These are phyloP conservation scores for Saccharomyces paradoxus DNA, from an alignment of 805 yeast species.

Conservation along the genomic window DNA sequence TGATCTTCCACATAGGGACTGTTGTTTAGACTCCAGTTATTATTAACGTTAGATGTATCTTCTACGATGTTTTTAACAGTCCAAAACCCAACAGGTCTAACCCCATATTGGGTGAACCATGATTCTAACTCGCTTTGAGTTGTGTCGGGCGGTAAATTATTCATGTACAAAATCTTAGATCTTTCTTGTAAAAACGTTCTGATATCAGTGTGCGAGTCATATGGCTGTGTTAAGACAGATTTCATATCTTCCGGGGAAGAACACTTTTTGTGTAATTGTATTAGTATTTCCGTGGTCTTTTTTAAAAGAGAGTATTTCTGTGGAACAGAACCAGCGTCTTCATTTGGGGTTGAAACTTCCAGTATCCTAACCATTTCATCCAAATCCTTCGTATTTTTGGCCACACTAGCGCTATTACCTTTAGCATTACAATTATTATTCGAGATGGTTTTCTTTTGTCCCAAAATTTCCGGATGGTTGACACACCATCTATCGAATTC, in stretches of 20 bases:
- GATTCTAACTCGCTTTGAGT: slow-evolving; percentile 85
- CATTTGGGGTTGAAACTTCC: slow-evolving; percentile 22
- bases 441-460: slow-evolving; percentile 7
- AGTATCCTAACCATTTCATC: slow-evolving; percentile 33
- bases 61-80: slow-evolving; percentile 53
- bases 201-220: slow-evolving; percentile 69
- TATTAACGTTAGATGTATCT: slow-evolving; percentile 19
- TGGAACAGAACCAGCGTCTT: neutral
- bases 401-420: neutral
- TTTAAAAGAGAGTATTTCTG: neutral
- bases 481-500: slow-evolving; percentile 70
- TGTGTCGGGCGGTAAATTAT: slow-evolving; percentile 77
- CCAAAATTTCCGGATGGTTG: slow-evolving; percentile 39
- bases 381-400: slow-evolving; percentile 11
- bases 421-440: neutral
- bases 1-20: slow-evolving; percentile 36
- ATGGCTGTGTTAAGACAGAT: slow-evolving; percentile 59
- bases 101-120: slow-evolving; percentile 85
- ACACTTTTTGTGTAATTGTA: slow-evolving; percentile 26
- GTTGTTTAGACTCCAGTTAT: slow-evolving; percentile 21
- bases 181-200: slow-evolving; percentile 59
- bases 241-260: slow-evolving; percentile 42
- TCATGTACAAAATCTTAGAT: slow-evolving; percentile 68
- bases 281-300: slow-evolving; percentile 20
- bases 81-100: slow-evolving; percentile 86